These are phyloP conservation scores for Ceratobasidium sp. DNA, from an alignment of 1,284 basidiomycete species.

Conservation along the genomic window DNA sequence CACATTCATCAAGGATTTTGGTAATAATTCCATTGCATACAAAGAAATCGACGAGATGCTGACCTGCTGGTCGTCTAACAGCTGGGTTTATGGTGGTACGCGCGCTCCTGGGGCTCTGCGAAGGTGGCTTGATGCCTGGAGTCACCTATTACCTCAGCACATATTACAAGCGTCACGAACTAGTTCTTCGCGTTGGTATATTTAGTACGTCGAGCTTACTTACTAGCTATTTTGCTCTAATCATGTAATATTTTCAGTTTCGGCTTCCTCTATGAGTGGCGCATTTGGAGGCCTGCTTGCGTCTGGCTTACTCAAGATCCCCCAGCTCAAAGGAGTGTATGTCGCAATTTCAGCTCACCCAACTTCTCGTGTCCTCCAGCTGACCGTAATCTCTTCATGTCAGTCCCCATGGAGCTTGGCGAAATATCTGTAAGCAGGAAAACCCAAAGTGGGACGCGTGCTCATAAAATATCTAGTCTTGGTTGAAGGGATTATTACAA, in stretches of 20 bases:
- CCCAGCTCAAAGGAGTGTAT: constrained; percentile 44
- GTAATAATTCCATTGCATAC: constrained; percentile 32
- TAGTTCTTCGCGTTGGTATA: constrained; percentile 49
- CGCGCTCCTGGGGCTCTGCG: constrained; percentile 49
- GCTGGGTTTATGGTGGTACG: constrained; percentile 48
- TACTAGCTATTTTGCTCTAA: neutral
- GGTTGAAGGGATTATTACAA: constrained; percentile 49
- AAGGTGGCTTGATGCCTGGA: constrained; percentile 49
- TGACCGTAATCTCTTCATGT: constrained; percentile 41
- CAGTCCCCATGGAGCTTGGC: constrained; percentile 46
- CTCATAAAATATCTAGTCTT: constrained; percentile 39
- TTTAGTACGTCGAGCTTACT: constrained; percentile 40
- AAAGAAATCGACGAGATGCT: neutral
- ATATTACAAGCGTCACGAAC: constrained; percentile 49
- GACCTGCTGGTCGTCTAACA: neutral
- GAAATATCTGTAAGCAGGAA: constrained; percentile 46
- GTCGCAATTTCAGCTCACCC: constrained; percentile 39
- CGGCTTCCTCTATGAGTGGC: constrained; percentile 42
- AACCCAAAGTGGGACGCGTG: neutral
- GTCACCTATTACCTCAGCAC: constrained; percentile 48
- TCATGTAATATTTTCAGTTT: constrained; percentile 12
- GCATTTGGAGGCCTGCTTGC: constrained; percentile 43
- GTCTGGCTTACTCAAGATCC: constrained; percentile 45
- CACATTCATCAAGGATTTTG: constrained; percentile 49
- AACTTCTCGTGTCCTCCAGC: constrained; percentile 5